Evolutionary conservation across 106 monocot genomes (phyloP).

Genomic region (Acorus calamus): DNA sequence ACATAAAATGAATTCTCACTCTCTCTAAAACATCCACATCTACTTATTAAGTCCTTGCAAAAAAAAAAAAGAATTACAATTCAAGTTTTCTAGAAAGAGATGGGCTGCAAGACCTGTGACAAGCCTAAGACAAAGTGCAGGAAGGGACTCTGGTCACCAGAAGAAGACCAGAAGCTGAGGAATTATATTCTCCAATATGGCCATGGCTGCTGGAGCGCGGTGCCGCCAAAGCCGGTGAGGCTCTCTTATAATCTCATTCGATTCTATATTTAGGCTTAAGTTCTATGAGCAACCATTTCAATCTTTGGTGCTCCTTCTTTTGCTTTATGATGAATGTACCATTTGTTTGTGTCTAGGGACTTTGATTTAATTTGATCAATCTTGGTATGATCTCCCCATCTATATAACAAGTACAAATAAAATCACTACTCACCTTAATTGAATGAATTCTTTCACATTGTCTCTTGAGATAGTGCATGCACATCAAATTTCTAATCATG

Average conservation of each 20-base stretch:
- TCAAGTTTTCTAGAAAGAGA: constrained; percentile 11
- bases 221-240: constrained; percentile 28
- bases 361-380: too few species aligned
- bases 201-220: constrained; percentile 31
- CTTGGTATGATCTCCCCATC: too few species aligned
- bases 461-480: too few species aligned
- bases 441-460: too few species aligned
- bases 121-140: constrained; percentile 22
- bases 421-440: too few species aligned
- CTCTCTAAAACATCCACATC: constrained; percentile 2
- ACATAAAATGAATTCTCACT: constrained; percentile 41
- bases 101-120: constrained; percentile 20
- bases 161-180: constrained; percentile 36
- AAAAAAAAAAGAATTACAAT: background rate
- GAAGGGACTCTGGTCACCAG: constrained; percentile 36
- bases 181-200: constrained; percentile 27
- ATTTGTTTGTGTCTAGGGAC: too few species aligned
- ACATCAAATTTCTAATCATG: too few species aligned
- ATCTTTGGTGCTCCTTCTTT: too few species aligned
- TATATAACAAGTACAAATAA: too few species aligned
- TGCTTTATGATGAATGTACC: too few species aligned
- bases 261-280: constrained; percentile 8
- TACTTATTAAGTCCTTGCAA: constrained; percentile 1
- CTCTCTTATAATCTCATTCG: background rate
- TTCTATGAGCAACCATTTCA: too few species aligned